Evolutionary conservation across 2,329 filamentous ascomycete species (phyloP).

Genomic region (Botrytis sinoallii): DNA sequence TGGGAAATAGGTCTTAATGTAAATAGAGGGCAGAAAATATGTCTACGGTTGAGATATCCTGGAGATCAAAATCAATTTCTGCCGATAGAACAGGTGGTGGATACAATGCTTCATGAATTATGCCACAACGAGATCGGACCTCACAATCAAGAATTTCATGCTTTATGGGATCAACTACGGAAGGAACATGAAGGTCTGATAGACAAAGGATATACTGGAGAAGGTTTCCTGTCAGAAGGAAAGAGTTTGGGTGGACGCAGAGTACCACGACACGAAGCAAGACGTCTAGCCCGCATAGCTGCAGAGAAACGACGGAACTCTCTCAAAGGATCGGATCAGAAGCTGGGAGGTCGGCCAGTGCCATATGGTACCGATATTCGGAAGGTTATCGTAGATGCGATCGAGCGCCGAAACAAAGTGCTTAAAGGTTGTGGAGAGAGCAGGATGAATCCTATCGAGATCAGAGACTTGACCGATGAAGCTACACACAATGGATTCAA

Average conservation of each 20-base stretch:
- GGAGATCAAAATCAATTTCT: constrained; percentile 74
- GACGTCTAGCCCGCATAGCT: constrained; percentile 68
- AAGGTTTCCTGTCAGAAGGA: constrained; percentile 78
- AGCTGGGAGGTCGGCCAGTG: constrained; percentile 62
- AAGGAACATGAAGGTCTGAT: constrained; percentile 77
- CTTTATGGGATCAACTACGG: constrained; percentile 83
- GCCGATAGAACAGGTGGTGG: constrained; percentile 73
- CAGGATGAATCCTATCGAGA: constrained; percentile 61
- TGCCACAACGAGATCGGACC: constrained; percentile 83
- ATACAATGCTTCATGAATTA: constrained; percentile 93
- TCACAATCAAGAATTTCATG: constrained; percentile 79
- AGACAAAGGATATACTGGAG: constrained; percentile 83
- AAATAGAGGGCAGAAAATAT: constrained; percentile 74
- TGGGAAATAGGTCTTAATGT: constrained; percentile 66
- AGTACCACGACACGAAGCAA: constrained; percentile 69
- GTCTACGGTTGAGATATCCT: constrained; percentile 75
- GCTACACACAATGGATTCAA: constrained; percentile 71
- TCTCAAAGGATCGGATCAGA: constrained; percentile 62
- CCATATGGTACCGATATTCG: constrained; percentile 66
- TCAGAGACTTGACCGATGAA: constrained; percentile 60
- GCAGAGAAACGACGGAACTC: constrained; percentile 66
- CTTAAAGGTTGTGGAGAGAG: constrained; percentile 71
- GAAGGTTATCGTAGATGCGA: constrained; percentile 67
- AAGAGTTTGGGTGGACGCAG: constrained; percentile 65
- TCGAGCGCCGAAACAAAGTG: constrained; percentile 63